Conservation (phyloP, 768 basidiomycete species). For the Rhizopogon salebrosus region DNA sequence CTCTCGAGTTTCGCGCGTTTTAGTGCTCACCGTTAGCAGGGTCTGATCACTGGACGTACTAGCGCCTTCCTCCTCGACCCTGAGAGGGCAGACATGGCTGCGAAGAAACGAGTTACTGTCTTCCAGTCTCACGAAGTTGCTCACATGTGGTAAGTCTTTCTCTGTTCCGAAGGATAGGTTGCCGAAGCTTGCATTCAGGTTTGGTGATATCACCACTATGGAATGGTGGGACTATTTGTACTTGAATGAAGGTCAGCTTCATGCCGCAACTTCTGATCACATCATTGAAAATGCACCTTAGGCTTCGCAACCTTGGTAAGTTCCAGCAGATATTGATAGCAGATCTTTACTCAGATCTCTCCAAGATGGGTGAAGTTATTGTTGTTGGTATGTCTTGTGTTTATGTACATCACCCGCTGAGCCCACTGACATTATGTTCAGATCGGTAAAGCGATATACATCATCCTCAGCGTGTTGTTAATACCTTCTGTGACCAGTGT, state of each 20-base stretch:
- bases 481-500: slow-evolving; percentile 21
- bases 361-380: slow-evolving; percentile 83
- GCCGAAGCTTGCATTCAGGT: slow-evolving; percentile 40
- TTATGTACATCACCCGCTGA: background rate
- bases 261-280: background rate
- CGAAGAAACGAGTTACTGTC: slow-evolving; percentile 74
- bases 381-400: slow-evolving; percentile 50
- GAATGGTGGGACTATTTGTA: slow-evolving; percentile 88
- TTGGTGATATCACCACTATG: slow-evolving; percentile 93
- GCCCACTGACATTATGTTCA: slow-evolving; percentile 13
- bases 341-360: slow-evolving; percentile 1
- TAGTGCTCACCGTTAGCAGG: slow-evolving; percentile 32
- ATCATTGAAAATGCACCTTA: slow-evolving; percentile 17
- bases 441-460: slow-evolving; percentile 43
- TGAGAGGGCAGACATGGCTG: slow-evolving; percentile 62
- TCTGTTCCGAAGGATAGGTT: background rate
- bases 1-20: background rate
- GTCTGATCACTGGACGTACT: slow-evolving; percentile 86
- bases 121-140: slow-evolving; percentile 85
- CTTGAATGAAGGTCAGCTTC: slow-evolving; percentile 61
- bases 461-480: background rate
- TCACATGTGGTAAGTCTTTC: slow-evolving; percentile 60
- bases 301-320: slow-evolving; percentile 83
- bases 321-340: background rate
- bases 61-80: slow-evolving; percentile 76